Base-by-base conservation (phyloP, 768 basidiomycete species). In the Termitomyces sp. region DNA sequence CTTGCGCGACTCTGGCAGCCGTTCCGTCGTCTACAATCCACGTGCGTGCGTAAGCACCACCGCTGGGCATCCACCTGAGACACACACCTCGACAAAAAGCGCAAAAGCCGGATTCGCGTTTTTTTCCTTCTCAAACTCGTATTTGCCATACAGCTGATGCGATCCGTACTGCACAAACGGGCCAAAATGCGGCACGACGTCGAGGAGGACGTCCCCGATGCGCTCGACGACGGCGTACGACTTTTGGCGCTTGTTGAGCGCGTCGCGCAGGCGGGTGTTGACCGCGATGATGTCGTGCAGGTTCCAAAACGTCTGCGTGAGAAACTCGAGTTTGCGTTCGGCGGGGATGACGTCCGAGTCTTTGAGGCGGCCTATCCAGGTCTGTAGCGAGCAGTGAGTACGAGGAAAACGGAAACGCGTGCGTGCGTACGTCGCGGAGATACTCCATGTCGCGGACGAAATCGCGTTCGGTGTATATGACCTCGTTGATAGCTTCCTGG, bases 51-150 rank as follows among this genome's bases (percentile, higher is more conserved):
- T n/a, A n/a, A n/a, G n/a, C n/a, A n/a, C n/a, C n/a, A n/a, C n/a
- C n/a, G n/a, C n/a, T n/a, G n/a, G n/a, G n/a, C n/a, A n/a, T n/a
- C n/a, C n/a, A n/a, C n/a, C n/a, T n/a, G n/a, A n/a, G n/a, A n/a
- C 41, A 79, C 85, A 55, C 65, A 93, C 95, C 80, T 98, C 97
- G 33, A 98, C 97, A 71, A 98, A 99, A 60, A 86, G 85, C 55
- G 93, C 89, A 75, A 99, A 99, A 13, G 86, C 90, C 5, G 89
- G 84, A 74, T 99, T 99, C 53, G 87, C 82, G 57, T 82, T 87
- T 79, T 98, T 98, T 80, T 98, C 97, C 80, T 93, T 96, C 78
- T 99, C 97, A 71, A 99, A 98, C 75, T 98, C 95, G 70, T 93
- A 98, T 74, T 98, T 99, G 13, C 97, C 97, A 69, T 96, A 98